Base-by-base conservation (phyloP, 2,329 filamentous ascomycete genomes). In the Acrodontium crateriforme region DNA sequence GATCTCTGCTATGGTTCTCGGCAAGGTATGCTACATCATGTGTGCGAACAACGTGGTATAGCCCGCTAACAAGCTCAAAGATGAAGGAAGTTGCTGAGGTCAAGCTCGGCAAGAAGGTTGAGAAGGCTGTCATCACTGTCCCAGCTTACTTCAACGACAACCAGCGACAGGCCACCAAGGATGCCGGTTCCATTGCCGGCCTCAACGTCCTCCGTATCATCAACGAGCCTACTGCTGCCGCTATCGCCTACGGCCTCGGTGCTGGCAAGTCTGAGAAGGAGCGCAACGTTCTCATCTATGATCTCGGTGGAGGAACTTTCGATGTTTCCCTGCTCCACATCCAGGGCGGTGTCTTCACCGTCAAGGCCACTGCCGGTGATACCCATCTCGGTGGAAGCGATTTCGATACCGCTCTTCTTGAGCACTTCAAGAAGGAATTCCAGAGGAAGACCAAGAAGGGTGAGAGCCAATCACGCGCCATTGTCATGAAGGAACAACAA, bases 131-230 rank as follows among this genome's bases (percentile, higher is more conserved):
- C 59, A 85, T 98, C 62, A 98, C 89, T 39, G 89, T 95, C 34
- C 89, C 89, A 34, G 89, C 89, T 57, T 98, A 98, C 74, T 98
- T 98, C 82, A 95, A 95, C 73, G 89, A 98, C 76, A 93, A 92
- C 72, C 89, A 98, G 71, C 80, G 89, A 67, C 89, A 95, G 67
- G 82, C 89, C 45, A 98, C 89, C 67, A 95, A 95, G 78, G 89
- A 95, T 56, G 89, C 89, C 45, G 89, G 89, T 77, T 80, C 87
- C 59, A 98, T 98, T 55, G 68, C 87, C 53, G 89, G 87, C 49
- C 77, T 98, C 40, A 94, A 95, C 66, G 84, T 98, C 47, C 85
- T 98, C 62, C 85, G 89, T 73, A 95, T 98, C 68, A 95, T 98
- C 69, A 98, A 98, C 75, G 89, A 98, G 71, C 89, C 89, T 37